Evolutionary conservation across 495 filamentous ascomycete species (phyloP).

Genomic region (Parachaetomium inaequale): DNA sequence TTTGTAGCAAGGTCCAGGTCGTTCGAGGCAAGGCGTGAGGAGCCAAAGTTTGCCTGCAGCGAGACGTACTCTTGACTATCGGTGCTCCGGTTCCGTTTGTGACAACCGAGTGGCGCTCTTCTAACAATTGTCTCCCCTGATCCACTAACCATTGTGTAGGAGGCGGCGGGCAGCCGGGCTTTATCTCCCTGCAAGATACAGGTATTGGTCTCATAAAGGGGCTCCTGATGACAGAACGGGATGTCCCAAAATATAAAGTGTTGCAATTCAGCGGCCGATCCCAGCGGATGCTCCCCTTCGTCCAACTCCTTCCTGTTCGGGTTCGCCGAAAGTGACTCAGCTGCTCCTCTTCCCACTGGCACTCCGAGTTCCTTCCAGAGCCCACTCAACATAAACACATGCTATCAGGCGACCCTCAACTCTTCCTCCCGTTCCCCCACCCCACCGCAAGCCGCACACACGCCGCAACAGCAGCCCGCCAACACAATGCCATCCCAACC

Average conservation of each 20-base stretch:
- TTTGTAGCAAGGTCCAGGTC: not conserved
- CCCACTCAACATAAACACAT: not conserved
- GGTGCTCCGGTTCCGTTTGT: not conserved
- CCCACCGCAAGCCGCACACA: not conserved
- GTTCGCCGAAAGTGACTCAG: not conserved
- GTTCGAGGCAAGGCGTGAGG: not conserved
- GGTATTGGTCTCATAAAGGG: not conserved
- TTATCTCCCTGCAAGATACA: too few relatives aligned
- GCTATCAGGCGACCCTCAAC: not conserved
- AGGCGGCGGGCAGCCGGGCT: not conserved
- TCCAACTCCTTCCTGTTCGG: slow-evolving; percentile 4
- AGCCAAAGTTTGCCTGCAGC: not conserved
- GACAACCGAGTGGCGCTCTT: not conserved
- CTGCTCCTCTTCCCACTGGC: too few relatives aligned
- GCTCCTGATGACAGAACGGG: not conserved
- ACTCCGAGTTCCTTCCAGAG: too few relatives aligned
- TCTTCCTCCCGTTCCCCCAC: not conserved
- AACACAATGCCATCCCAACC: not conserved
- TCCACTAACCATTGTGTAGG: not conserved
- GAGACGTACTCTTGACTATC: not conserved
- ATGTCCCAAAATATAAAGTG: not conserved
- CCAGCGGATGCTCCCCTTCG: not conserved
- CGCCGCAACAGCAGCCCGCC: not conserved
- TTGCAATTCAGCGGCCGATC: too few relatives aligned
- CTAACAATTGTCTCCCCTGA: not conserved